Evolutionary conservation across 306 rosid species (phyloP), one percentile per base, ranked within the genome.

Genomic region (Astragalus membranaceus): DNA sequence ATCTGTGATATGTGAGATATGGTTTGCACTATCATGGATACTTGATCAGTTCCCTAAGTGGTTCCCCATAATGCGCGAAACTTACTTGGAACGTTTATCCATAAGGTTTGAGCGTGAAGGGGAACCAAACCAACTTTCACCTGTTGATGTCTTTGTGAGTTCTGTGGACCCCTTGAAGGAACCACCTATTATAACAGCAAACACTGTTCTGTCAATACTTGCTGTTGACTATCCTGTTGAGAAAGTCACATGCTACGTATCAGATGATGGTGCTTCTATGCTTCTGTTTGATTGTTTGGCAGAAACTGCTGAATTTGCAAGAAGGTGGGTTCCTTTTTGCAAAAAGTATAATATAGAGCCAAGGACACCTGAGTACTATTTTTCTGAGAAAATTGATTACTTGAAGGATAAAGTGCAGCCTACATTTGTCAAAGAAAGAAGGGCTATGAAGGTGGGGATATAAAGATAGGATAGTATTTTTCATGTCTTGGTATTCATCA

Each of bases 21-120:
- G 98, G 98, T 94, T 94, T 69, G 97, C 96, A 41, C 61, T 94
- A 62, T 90, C 98, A 36, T 90, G 98, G 98, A 83, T 94, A 33
- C 92, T 90, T 7, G 98, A 94, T 59, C 98, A 94, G 65, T 81
- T 84, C 75, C 97, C 97, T 4, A 94, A 94, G 77, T 81, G 95
- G 75, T 74, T 82, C 36, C 98, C 98, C 36, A 84, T 90, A 29
- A 90, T 91, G 11, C 92, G 98, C 0, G 79, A 82, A 49, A 94
- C 98, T 4, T 86, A 94, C 61, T 85, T 94, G 65, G 85, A 87
- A 6, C 88, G 86, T 39, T 85, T 90, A 67, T 69, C 84, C 55
- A 86, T 88, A 32, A 87, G 92, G 83, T 94, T 88, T 7, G 98
- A 94, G 74, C 81, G 82, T 0, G 84, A 79, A 69, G 87, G 87